A percentile compares a stretch with the other conserved stretches of the same genome.
Conservation (phyloP, 2,329 filamentous ascomycete genomes). For the Botrytis porri region DNA sequence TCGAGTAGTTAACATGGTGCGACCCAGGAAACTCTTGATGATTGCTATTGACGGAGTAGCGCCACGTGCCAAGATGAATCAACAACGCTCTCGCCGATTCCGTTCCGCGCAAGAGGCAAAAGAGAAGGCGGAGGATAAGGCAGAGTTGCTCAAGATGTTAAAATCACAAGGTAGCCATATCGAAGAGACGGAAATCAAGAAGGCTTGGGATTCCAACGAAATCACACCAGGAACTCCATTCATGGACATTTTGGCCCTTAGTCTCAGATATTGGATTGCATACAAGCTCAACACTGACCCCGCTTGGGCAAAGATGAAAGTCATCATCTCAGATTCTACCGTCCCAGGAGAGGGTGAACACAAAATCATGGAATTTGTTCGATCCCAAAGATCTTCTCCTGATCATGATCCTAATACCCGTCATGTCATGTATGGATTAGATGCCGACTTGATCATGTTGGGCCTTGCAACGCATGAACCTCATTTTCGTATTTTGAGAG, state of each 20-base stretch:
- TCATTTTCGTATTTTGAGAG: conserved; percentile 90
- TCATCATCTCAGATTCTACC: conserved; percentile 97
- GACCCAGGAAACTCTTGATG: conserved; percentile 92
- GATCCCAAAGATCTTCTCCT: conserved; percentile 85
- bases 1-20: conserved; percentile 96
- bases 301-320: conserved; percentile 90
- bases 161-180: conserved; percentile 68
- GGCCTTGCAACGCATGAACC: conserved; percentile 96
- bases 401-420: conserved; percentile 95
- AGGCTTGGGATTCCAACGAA: conserved; percentile 83
- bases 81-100: conserved; percentile 94
- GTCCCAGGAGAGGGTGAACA: conserved; percentile 98
- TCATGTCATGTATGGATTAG: conserved; percentile 96
- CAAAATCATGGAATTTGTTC: conserved; percentile 98
- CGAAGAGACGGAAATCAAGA: conserved; percentile 67
- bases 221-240: conserved; percentile 98
- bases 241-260: conserved; percentile 91
- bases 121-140: conserved; percentile 89
- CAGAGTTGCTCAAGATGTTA: conserved; percentile 80
- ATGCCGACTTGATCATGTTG: conserved; percentile 98
- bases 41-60: conserved; percentile 98
- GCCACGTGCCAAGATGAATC: conserved; percentile 98
- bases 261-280: conserved; percentile 92
- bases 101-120: conserved; percentile 90
- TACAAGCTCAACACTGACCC: conserved; percentile 98